Evolutionary conservation across 2,329 filamentous ascomycete species (phyloP), one percentile per base, ranked within the genome.

Genomic region (Chrysoporthe cubensis): DNA sequence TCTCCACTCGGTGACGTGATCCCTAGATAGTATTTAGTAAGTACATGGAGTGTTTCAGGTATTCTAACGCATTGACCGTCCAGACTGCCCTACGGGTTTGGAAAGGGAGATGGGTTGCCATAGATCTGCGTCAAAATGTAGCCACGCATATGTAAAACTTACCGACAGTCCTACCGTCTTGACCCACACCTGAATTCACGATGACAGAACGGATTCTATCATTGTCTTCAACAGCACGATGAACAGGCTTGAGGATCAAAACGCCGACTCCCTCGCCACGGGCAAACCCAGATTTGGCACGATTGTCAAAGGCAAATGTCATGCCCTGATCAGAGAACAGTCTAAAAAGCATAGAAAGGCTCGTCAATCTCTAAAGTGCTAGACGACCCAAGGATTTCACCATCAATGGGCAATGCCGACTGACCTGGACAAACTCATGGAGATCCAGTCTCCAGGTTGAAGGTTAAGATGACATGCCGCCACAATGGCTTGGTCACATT

Each of bases 151-250:
- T 54, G 7, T 9, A n/a, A n/a, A 7, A 64, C 65, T 37, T 64
- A 14, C 78, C 78, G 13, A 75, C 72, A 0, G 77, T 81, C 16
- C 73, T 73, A 37, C 80, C 80, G 65, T 81, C 78, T 54, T 80
- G 77, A 64, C 79, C 80, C 7, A 78, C 74, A 14, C 76, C 79
- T 37, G 76, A 77, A 3, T 72, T 75, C 5, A 74, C 72, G 7
- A 82, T 78, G 4, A 75, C 68, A 1, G 73, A 68, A 7, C 66
- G 71, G 1, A 74, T 64, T 4, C 69, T 70, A 46, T 74, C 79
- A 11, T 76, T 74, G 43, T 79, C 76, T 3, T 72, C 67, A 1
- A 80, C 46, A 8, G 80, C 80, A 50, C 78, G 75, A 9, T 75
- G 73, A 0, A 81, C 68, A 0, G 75, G 75, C 66, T 81, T 81